These are phyloP conservation scores for Arthrobotrys musiformis DNA, from an alignment of 2,329 filamentous ascomycete genomes.

Conservation along the genomic window DNA sequence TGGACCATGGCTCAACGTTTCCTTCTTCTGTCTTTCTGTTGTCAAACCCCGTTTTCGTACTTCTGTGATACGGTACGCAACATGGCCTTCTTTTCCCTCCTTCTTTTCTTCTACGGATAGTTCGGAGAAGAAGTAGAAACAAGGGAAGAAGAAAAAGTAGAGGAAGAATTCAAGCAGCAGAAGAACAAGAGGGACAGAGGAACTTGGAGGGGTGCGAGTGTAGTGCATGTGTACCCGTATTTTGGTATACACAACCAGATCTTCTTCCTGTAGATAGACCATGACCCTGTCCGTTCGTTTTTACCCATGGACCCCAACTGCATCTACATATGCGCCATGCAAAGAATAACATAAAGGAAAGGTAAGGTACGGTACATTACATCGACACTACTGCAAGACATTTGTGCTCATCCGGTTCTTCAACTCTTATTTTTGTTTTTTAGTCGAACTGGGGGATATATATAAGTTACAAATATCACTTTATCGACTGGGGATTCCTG, in stretches of 20 bases:
- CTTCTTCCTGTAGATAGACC: conserved; percentile 20
- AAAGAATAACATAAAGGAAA: conserved; percentile 34
- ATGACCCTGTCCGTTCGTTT: conserved; percentile 28
- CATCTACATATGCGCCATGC: conserved; percentile 48
- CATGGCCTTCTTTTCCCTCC: neutral
- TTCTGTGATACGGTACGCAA: conserved; percentile 40
- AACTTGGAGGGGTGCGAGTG: neutral
- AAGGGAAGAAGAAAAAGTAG: neutral
- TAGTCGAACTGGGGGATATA: conserved; percentile 1
- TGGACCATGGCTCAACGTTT: conserved; percentile 29
- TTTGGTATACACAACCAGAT: conserved; percentile 6
- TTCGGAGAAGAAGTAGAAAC: conserved; percentile 7
- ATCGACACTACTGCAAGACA: conserved; percentile 48
- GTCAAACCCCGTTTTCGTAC: conserved; percentile 50
- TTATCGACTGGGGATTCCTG: conserved; percentile 32
- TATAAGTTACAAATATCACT: neutral
- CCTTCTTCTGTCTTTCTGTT: no score
- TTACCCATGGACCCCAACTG: conserved; percentile 27
- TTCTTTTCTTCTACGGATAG: neutral
- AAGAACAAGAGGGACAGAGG: neutral
- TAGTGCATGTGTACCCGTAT: conserved; percentile 29
- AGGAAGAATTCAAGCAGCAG: neutral
- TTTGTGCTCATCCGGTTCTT: conserved; percentile 39
- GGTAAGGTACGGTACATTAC: conserved; percentile 53
- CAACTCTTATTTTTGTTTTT: no score